These are phyloP conservation scores for Cenchrus purpureus DNA, from an alignment of 176 grass and related monocot genomes.

Conservation along the genomic window DNA sequence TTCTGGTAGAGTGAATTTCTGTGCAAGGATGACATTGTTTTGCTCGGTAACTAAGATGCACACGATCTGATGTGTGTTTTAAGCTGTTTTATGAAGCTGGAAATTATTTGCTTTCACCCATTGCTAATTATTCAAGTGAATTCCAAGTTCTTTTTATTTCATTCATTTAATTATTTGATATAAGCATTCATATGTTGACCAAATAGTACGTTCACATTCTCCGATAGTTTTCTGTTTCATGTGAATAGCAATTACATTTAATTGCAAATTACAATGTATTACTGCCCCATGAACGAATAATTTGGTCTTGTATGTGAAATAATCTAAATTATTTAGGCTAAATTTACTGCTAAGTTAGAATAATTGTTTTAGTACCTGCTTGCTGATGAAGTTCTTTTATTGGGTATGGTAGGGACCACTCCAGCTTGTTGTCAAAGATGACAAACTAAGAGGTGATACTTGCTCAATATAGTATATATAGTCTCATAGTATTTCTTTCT, in stretches of 20 bases:
- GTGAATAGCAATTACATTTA: background rate
- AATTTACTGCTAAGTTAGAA: conserved; percentile 23
- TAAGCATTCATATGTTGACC: conserved; percentile 1
- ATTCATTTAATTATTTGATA: background rate
- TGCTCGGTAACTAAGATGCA: background rate
- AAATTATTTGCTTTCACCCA: background rate
- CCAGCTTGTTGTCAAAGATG: conserved; percentile 49
- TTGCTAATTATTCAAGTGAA: conserved; percentile 12
- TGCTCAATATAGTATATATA: conserved; percentile 16
- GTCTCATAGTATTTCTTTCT: background rate
- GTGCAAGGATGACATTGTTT: background rate
- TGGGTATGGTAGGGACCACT: conserved; percentile 46
- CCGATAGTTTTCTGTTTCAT: conserved; percentile 4
- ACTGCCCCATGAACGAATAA: background rate
- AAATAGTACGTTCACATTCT: conserved; percentile 16
- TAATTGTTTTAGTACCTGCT: conserved; percentile 1
- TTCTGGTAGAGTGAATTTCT: conserved; percentile 21
- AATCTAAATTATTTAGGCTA: conserved; percentile 16
- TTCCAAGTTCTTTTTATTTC: conserved; percentile 3
- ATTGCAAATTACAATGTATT: background rate
- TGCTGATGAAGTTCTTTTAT: conserved; percentile 33
- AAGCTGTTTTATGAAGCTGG: background rate
- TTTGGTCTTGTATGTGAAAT: background rate
- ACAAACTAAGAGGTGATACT: conserved; percentile 37
- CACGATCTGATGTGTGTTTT: conserved; percentile 10